Percentiles rank a stretch among this genome's conserved stretches.
These are phyloP conservation scores for Leptodermis oblonga DNA, from an alignment of 257 asterid genomes.

Conservation along the genomic window DNA sequence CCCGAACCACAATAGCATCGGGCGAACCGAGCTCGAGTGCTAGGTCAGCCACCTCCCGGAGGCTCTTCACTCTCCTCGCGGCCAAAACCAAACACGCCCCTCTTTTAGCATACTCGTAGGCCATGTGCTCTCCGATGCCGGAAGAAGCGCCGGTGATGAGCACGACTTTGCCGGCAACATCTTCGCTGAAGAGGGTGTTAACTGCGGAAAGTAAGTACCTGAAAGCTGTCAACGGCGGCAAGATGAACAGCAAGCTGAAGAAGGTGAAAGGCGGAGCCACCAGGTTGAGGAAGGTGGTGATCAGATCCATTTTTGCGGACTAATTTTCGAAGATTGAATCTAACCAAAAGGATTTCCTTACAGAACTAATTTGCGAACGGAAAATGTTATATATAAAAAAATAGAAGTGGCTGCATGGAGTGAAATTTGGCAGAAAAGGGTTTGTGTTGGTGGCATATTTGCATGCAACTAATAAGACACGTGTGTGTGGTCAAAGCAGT, in stretches of 20 bases:
- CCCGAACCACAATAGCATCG: conserved; percentile 40
- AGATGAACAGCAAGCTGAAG: conserved; percentile 48
- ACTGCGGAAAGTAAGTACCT: conserved; percentile 51
- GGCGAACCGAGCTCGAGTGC: conserved; percentile 65
- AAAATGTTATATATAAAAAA: no score
- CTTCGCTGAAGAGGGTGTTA: conserved; percentile 50
- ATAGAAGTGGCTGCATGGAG: no score
- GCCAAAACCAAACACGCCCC: conserved; percentile 71
- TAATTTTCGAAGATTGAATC: no score
- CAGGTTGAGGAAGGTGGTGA: conserved; percentile 58
- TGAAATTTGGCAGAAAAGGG: no score
- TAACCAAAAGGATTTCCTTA: no score
- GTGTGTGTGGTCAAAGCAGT: no score
- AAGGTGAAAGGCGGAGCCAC: conserved; percentile 64
- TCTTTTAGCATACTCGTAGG: conserved; percentile 73
- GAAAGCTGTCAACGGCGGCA: conserved; percentile 60
- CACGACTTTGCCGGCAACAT: conserved; percentile 66
- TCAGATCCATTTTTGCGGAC: conserved; percentile 24
- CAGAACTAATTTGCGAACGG: no score
- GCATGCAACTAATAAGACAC: no score
- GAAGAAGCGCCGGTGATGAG: conserved; percentile 92
- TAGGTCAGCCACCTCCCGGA: conserved; percentile 48
- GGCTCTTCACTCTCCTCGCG: conserved; percentile 61
- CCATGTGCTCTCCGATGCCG: conserved; percentile 88
- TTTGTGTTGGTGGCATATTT: no score